Evolutionary conservation across 768 basidiomycete genomes (phyloP).

Genomic region (Collybia mongolica): DNA sequence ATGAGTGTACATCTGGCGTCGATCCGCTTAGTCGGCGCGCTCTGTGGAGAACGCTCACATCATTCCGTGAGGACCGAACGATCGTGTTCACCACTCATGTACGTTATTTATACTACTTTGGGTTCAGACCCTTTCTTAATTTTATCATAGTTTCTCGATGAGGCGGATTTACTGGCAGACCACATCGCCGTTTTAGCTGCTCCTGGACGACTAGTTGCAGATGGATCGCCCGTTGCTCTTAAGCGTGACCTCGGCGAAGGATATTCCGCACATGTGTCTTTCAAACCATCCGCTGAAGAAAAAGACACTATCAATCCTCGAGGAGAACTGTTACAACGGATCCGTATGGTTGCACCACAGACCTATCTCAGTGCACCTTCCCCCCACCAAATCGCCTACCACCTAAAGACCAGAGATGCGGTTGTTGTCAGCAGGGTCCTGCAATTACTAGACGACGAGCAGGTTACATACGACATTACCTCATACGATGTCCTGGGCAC

Average conservation of each 20-base stretch:
- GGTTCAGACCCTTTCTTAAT: not conserved
- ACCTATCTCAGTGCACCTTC: slow-evolving; percentile 41
- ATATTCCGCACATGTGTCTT: slow-evolving; percentile 60
- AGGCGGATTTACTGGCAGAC: slow-evolving; percentile 78
- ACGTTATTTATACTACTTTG: slow-evolving; percentile 16
- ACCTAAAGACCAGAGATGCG: slow-evolving; percentile 62
- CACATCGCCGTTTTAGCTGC: slow-evolving; percentile 73
- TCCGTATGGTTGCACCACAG: slow-evolving; percentile 45
- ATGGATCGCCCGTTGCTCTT: slow-evolving; percentile 71
- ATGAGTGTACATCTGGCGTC: slow-evolving; percentile 78
- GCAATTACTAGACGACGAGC: slow-evolving; percentile 48
- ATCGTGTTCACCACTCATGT: slow-evolving; percentile 83
- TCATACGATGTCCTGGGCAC: slow-evolving; percentile 72
- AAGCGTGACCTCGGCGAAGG: slow-evolving; percentile 73
- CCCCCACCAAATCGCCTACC: slow-evolving; percentile 46
- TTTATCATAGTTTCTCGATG: slow-evolving; percentile 61
- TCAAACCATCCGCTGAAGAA: slow-evolving; percentile 27
- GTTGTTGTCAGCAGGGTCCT: slow-evolving; percentile 54
- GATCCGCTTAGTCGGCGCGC: slow-evolving; percentile 79
- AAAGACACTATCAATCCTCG: slow-evolving; percentile 22
- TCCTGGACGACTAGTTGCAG: slow-evolving; percentile 72
- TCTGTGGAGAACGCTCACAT: slow-evolving; percentile 72
- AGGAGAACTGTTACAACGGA: slow-evolving; percentile 34
- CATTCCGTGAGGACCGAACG: slow-evolving; percentile 62
- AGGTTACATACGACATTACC: slow-evolving; percentile 31